phyloP scores from a whole-genome alignment of 2,329 filamentous ascomycete genomes.

The Apiospora rasikravindrae region DNA sequence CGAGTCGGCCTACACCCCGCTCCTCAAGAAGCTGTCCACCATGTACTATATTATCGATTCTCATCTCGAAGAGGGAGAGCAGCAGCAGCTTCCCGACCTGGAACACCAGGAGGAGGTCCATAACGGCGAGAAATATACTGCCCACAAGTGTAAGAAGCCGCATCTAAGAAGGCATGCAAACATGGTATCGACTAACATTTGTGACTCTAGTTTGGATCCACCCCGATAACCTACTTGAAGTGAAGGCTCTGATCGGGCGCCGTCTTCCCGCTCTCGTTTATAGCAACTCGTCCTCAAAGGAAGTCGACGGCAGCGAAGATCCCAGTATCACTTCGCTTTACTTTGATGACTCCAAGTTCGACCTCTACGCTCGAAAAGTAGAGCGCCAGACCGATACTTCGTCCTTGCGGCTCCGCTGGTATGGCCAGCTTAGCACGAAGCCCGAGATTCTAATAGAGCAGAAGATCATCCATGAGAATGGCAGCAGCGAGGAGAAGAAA shows the following conservation, averaged over 20 bases:
- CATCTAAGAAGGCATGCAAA: not conserved
- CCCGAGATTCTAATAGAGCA: conserved; percentile 88
- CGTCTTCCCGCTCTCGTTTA: conserved; percentile 91
- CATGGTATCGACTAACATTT: not conserved
- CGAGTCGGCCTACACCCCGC: conserved; percentile 83
- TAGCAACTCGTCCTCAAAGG: conserved; percentile 83
- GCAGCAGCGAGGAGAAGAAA: conserved; percentile 77
- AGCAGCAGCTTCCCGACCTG: conserved; percentile 50
- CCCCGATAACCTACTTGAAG: conserved; percentile 91
- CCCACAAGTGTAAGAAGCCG: conserved; percentile 75
- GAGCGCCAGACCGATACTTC: conserved; percentile 75
- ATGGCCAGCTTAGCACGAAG: conserved; percentile 78
- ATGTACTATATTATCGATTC: conserved; percentile 96
- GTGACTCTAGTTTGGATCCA: conserved; percentile 81
- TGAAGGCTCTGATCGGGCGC: conserved; percentile 93
- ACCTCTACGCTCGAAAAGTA: conserved; percentile 86
- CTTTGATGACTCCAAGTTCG: conserved; percentile 87
- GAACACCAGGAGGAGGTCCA: conserved; percentile 61
- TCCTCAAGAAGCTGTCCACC: conserved; percentile 88
- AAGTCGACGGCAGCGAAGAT: conserved; percentile 80
- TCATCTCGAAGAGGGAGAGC: conserved; percentile 68
- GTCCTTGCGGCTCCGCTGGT: conserved; percentile 89
- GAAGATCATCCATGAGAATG: conserved; percentile 80
- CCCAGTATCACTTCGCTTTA: conserved; percentile 95
- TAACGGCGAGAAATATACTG: conserved; percentile 76